These are phyloP conservation scores for Ophiosphaerella korrae DNA, from an alignment of 2,329 filamentous ascomycete species.

Conservation along the genomic window DNA sequence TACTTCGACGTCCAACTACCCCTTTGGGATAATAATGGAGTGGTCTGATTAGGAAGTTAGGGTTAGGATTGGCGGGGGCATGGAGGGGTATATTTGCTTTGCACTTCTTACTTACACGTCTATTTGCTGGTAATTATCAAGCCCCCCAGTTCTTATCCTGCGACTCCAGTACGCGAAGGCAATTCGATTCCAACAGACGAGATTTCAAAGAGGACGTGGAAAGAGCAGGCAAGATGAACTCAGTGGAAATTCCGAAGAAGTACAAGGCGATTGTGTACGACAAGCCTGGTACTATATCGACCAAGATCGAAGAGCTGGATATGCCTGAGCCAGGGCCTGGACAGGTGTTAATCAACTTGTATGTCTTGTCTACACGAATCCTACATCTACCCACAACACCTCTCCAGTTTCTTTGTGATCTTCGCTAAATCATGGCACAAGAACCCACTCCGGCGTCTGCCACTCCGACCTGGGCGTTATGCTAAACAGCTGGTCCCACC, in stretches of 20 bases:
- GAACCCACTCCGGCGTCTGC: slow-evolving; percentile 68
- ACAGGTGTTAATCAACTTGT: slow-evolving; percentile 68
- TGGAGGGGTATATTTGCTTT: too few species aligned
- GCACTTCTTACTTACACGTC: too few species aligned
- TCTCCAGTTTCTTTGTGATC: background rate
- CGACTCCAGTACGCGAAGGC: background rate
- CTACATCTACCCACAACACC: background rate
- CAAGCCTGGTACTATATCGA: slow-evolving; percentile 67
- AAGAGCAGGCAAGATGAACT: slow-evolving; percentile 22
- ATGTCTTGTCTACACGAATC: slow-evolving; percentile 20
- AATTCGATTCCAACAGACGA: background rate
- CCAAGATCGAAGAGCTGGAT: slow-evolving; percentile 67
- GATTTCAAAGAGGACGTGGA: background rate
- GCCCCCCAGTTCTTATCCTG: background rate
- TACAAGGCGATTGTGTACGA: slow-evolving; percentile 70
- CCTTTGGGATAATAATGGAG: too few species aligned
- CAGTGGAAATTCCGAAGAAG: slow-evolving; percentile 55
- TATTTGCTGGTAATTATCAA: too few species aligned
- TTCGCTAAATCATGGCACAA: slow-evolving; percentile 4
- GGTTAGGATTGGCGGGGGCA: too few species aligned
- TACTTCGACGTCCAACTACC: too few species aligned
- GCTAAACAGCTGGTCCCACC: slow-evolving; percentile 58
- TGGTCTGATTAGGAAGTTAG: too few species aligned
- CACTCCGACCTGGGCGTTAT: slow-evolving; percentile 64
- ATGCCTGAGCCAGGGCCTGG: slow-evolving; percentile 68